Evolutionary conservation across 2,329 filamentous ascomycete species (phyloP), one percentile per base, ranked within the genome.

Genomic region (Dactylellina parvicollis): DNA sequence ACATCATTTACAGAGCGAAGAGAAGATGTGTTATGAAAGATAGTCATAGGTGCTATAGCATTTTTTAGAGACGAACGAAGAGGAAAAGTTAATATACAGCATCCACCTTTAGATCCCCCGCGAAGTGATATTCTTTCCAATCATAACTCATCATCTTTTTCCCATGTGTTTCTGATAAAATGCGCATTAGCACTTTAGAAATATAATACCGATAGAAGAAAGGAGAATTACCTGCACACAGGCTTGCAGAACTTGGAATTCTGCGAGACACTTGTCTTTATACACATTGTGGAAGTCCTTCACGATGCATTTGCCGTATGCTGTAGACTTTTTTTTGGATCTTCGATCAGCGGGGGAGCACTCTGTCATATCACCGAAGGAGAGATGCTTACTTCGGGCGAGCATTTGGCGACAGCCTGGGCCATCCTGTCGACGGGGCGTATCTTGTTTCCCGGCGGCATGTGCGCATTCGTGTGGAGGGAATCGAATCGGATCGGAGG

Each of bases 221-320:
- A 12, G 24, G 12, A 36, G 3, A 14, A 16, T 18, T 57, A 74
- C 70, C 56, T 59, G 26, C 7, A 74, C 54, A 16, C 70, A 74
- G 7, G 49, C 32, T 34, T 74, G 62, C 32, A 74, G 38, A 10
- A 56, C 49, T 34, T 64, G 84, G 77, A 98, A 98, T 79, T 98
- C 92, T 64, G 88, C 88, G 3, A 85, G 85, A 79, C 95, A 98
- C 84, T 95, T 94, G 79, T 96, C 92, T 79, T 96, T 96, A 77
- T 93, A 87, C 2, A 96, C 88, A 1, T 92, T 87, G 79, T 94
- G 93, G 82, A 96, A 98, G 79, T 97, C 94, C 38, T 88, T 87
- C 54, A 93, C 86, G 75, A 98, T 89, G 80, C 94, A 98, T 84
- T 93, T 93, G 76, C 94, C 94, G 79, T 98, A 98, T 9, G 87